These are phyloP conservation scores for Colletotrichum destructivum DNA, from an alignment of 2,329 filamentous ascomycete genomes.

Conservation along the genomic window DNA sequence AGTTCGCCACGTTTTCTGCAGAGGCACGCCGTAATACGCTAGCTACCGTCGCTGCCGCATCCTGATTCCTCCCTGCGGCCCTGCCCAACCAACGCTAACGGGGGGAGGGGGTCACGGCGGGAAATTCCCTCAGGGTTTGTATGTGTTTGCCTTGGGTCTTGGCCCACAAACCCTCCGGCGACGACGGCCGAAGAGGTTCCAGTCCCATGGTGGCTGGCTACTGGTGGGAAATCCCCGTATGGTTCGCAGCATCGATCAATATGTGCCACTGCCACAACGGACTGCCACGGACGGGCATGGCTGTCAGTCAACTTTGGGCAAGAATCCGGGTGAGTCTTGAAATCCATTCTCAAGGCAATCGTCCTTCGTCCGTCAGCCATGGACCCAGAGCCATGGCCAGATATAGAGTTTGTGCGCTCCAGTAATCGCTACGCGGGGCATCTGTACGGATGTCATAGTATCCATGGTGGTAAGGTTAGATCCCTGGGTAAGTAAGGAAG, in stretches of 20 bases:
- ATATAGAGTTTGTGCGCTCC: background rate
- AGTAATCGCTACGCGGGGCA: too few species aligned
- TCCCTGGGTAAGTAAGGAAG: too few species aligned
- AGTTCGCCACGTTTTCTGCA: constrained; percentile 39
- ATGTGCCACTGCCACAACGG: constrained; percentile 6
- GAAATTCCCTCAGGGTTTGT: constrained; percentile 14
- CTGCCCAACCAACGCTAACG: background rate
- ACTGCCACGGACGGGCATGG: background rate
- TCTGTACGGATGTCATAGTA: too few species aligned
- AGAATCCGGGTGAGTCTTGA: background rate
- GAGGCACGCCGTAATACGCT: background rate
- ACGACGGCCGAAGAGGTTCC: background rate
- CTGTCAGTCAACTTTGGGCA: background rate
- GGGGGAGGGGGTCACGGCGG: background rate
- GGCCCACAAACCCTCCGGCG: background rate
- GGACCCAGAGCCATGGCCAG: background rate
- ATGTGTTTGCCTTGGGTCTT: background rate
- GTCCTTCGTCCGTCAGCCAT: background rate
- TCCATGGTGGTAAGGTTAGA: background rate
- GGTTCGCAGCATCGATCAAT: background rate
- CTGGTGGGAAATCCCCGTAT: background rate
- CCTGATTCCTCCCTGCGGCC: background rate
- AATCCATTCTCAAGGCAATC: background rate
- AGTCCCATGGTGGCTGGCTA: background rate
- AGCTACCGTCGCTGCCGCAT: background rate